phyloP scores from a whole-genome alignment of 768 basidiomycete genomes.

The Gloeophyllum trabeum region DNA sequence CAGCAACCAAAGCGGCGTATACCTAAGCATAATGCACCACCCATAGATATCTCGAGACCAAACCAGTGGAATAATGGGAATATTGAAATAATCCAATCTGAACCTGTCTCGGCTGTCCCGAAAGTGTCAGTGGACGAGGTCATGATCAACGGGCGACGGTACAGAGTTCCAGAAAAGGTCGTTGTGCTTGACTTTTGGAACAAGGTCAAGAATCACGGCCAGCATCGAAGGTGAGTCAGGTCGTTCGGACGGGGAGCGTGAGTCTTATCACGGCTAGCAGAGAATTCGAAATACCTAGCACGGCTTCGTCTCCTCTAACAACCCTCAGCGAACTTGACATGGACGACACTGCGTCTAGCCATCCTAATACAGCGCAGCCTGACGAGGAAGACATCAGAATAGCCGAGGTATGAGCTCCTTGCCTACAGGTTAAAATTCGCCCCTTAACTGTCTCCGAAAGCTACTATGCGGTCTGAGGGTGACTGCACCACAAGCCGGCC shows the following conservation, averaged over 20 bases:
- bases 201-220: slow-evolving; percentile 31
- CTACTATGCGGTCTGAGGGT: background rate
- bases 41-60: slow-evolving; percentile 67
- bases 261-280: background rate
- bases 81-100: slow-evolving; percentile 73
- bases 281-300: background rate
- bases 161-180: slow-evolving; percentile 85
- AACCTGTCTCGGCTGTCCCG: slow-evolving; percentile 30
- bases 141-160: slow-evolving; percentile 79
- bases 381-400: background rate
- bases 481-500: background rate
- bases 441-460: background rate
- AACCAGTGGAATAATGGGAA: slow-evolving; percentile 85
- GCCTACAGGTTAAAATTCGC: background rate
- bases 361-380: background rate
- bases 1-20: slow-evolving; percentile 76
- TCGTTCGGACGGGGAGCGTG: background rate
- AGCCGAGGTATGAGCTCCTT: background rate
- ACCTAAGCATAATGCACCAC: slow-evolving; percentile 53
- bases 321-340: background rate
- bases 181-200: slow-evolving; percentile 96
- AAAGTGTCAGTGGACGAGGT: slow-evolving; percentile 70
- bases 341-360: background rate
- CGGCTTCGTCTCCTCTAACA: background rate
- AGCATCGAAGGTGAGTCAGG: background rate